Base-by-base conservation (phyloP, 2,329 filamentous ascomycete genomes). In the Neofusicoccum kwambonambiense region DNA sequence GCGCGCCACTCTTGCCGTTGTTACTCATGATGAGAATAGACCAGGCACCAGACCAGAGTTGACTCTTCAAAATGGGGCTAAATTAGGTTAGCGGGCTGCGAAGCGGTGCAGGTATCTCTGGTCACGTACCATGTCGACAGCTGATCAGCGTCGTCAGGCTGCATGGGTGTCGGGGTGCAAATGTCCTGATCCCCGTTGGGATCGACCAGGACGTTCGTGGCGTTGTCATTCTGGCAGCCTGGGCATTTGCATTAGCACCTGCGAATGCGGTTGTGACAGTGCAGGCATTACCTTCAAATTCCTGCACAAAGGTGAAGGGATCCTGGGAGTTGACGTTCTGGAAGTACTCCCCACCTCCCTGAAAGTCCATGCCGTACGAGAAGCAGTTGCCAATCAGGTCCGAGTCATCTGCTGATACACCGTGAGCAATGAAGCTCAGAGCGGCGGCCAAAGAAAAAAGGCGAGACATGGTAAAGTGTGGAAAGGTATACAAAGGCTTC, bases 21-120 rank as follows among this genome's bases (percentile, higher is more conserved):
- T 80, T 79, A 66, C 75, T 78, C 45, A 80, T 73, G 63, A 79
- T 71, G 27, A 80, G 56, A 34, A 80, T 65, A 13, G 76, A 77
- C 76, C 77, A 80, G 13, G 71, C 68, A 12, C 78, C 78, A 44
- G 69, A 69, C 39, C 62, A 70, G 37, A 80, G 71, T 39, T 77
- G 67, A 60, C 72, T 72, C 69, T 80, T 80, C 4, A 65, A 34
- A 4, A 76, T 65, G 0, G 76, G 75, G 62, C 75, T 76, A 22
- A 39, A 37, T 35, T 57, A 5, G 42, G 49, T 67, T 41, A 64
- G 27, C 34, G 5, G 1, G 44, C 15, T 1, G 17, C 7, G 4
- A 15, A 27, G 31, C 27, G 15, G 39, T 17, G 9, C 8, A 17
- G 17, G 49, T 13, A 19, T 19, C 42, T 13, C 17, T 27, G 6